These are phyloP conservation scores for Caryopteris hybrid DNA, from an alignment of 305 asterid genomes.

Conservation along the genomic window DNA sequence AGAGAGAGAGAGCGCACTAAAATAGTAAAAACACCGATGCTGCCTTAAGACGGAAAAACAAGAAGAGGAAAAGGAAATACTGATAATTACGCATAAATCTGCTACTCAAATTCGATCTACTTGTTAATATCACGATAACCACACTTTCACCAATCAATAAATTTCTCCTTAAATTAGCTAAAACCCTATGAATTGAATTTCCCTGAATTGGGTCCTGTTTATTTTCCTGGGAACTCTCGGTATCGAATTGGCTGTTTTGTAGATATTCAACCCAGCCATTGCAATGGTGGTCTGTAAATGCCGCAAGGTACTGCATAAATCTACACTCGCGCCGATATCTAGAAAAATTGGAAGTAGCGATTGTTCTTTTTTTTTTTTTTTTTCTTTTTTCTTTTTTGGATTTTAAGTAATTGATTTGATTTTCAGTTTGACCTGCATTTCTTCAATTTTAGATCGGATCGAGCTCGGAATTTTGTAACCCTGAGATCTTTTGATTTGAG, in stretches of 20 bases:
- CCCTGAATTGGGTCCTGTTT: not conserved
- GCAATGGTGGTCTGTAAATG: constrained; percentile 97
- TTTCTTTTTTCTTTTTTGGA: too few relatives aligned
- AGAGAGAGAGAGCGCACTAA: too few relatives aligned
- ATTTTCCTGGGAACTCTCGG: constrained; percentile 27
- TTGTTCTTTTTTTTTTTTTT: too few relatives aligned
- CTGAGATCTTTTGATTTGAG: not conserved
- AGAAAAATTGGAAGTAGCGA: not conserved
- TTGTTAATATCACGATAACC: not conserved
- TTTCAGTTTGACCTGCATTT: not conserved
- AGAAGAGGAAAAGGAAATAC: not conserved
- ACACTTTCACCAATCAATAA: not conserved
- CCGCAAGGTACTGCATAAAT: constrained; percentile 66
- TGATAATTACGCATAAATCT: not conserved
- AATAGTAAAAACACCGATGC: not conserved
- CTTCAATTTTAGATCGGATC: constrained; percentile 35
- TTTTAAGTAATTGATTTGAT: constrained; percentile 12
- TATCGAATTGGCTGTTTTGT: constrained; percentile 25
- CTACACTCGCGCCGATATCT: not conserved
- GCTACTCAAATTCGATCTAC: constrained; percentile 12
- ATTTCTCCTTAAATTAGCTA: constrained; percentile 6
- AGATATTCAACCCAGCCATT: constrained; percentile 31
- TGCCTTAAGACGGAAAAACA: not conserved
- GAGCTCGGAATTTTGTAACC: constrained; percentile 8
- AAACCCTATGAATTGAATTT: constrained; percentile 28